A percentile compares a stretch with the other conserved stretches of the same genome.
Evolutionary conservation across 1,284 basidiomycete genomes (phyloP).

Genomic region (Puccinia horiana): DNA sequence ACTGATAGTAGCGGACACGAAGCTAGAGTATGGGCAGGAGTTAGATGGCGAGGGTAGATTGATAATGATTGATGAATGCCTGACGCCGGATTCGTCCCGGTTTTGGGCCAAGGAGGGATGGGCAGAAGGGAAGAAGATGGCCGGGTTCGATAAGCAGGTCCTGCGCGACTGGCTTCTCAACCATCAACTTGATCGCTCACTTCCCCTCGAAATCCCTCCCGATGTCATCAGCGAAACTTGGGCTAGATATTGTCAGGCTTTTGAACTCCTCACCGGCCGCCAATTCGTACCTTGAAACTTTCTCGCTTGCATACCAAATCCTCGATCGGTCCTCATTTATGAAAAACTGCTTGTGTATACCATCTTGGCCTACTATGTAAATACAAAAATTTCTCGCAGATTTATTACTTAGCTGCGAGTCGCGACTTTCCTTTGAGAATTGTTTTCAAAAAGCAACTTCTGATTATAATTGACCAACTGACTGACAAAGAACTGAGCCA

Average conservation of each 20-base stretch:
- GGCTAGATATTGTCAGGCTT: constrained; percentile 75
- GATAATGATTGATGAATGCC: constrained; percentile 89
- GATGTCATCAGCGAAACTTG: constrained; percentile 76
- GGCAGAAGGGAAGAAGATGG: constrained; percentile 73
- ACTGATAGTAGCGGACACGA: constrained; percentile 94
- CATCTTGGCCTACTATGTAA: too few relatives aligned
- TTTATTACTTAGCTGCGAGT: too few relatives aligned
- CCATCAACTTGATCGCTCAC: constrained; percentile 55
- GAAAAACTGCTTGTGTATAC: too few relatives aligned
- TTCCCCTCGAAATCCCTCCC: constrained; percentile 64
- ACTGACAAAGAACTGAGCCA: too few relatives aligned
- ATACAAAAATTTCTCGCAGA: too few relatives aligned
- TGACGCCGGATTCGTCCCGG: constrained; percentile 94
- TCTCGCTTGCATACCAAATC: too few relatives aligned
- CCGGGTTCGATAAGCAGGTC: constrained; percentile 96
- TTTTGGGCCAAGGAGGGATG: constrained; percentile 88
- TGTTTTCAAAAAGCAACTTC: too few relatives aligned
- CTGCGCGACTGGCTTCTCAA: constrained; percentile 79
- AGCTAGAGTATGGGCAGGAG: constrained; percentile 82
- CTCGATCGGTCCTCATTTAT: too few relatives aligned
- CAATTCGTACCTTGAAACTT: constrained; percentile 50
- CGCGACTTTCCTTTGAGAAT: too few relatives aligned
- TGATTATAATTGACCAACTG: too few relatives aligned
- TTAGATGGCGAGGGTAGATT: constrained; percentile 60
- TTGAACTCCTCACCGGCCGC: constrained; percentile 67